Percentiles rank a stretch among this genome's conserved stretches.
phyloP scores from a whole-genome alignment of 352 stramenopile species.

The Phytophthora capsici region DNA sequence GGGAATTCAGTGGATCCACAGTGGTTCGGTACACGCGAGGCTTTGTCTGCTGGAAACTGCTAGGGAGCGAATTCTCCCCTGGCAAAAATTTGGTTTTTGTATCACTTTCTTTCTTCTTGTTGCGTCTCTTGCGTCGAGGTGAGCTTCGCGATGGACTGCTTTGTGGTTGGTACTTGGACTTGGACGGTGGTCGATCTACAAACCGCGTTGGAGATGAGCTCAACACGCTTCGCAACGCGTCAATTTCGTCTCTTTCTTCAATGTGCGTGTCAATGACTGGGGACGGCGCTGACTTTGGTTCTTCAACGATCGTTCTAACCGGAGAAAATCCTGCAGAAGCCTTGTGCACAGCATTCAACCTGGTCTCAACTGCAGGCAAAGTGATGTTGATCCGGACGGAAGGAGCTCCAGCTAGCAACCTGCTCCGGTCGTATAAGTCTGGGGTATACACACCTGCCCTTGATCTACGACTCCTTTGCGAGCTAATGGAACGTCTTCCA shows the following conservation, averaged over 20 bases:
- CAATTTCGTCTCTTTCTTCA: slow-evolving; percentile 9
- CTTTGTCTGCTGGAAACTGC: slow-evolving; percentile 62
- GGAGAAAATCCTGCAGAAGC: slow-evolving; percentile 9
- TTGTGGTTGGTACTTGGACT: slow-evolving; percentile 4
- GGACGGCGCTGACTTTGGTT: slow-evolving; percentile 6
- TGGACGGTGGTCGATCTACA: slow-evolving; percentile 18
- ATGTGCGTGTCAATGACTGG: background rate
- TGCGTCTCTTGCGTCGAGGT: slow-evolving; percentile 16
- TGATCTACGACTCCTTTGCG: background rate
- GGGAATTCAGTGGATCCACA: slow-evolving; percentile 37
- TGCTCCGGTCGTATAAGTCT: slow-evolving; percentile 9
- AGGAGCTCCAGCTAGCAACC: slow-evolving; percentile 13
- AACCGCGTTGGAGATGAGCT: slow-evolving; percentile 31
- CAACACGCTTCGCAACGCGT: slow-evolving; percentile 14
- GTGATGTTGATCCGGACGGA: slow-evolving; percentile 50
- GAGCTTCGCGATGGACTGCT: slow-evolving; percentile 8
- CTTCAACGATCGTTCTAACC: slow-evolving; percentile 17
- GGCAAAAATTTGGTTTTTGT: slow-evolving; percentile 33
- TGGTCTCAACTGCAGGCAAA: slow-evolving; percentile 38
- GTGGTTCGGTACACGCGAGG: slow-evolving; percentile 56
- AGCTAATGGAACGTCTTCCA: background rate
- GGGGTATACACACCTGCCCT: background rate
- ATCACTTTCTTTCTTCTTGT: slow-evolving; percentile 13
- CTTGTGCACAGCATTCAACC: slow-evolving; percentile 10
- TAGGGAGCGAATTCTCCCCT: slow-evolving; percentile 58